Conservation (phyloP, 1,284 basidiomycete genomes). For the Xanthoconium separans region DNA sequence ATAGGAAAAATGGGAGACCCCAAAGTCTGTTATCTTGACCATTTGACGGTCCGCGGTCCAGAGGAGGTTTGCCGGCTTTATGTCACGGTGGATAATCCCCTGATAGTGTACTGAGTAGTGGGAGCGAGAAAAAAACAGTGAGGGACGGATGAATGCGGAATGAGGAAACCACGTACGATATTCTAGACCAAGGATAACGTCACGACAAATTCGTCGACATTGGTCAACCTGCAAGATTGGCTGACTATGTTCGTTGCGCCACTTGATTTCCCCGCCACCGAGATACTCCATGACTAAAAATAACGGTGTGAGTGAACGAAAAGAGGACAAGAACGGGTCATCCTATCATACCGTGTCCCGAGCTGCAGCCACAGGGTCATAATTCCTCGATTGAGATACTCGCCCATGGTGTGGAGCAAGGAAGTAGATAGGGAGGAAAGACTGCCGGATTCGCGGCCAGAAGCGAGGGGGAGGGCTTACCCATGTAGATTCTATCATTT, state of each 20-base stretch:
- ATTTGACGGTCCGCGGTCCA: constrained; percentile 79
- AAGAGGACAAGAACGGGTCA: constrained; percentile 7
- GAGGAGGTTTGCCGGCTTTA: constrained; percentile 97
- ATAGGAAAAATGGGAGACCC: constrained; percentile 93
- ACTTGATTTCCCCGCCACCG: constrained; percentile 91
- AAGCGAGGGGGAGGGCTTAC: constrained; percentile 47
- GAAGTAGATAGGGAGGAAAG: constrained; percentile 22
- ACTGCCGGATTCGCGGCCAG: constrained; percentile 12
- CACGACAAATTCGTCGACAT: constrained; percentile 84
- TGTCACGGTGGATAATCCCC: constrained; percentile 99
- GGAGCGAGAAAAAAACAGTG: constrained; percentile 3
- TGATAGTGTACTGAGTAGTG: constrained; percentile 80
- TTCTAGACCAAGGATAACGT: constrained; percentile 91
- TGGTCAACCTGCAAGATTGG: constrained; percentile 85
- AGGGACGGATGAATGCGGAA: constrained; percentile 6
- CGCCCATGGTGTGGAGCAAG: constrained; percentile 19
- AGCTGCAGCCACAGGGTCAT: constrained; percentile 34
- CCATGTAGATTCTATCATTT: constrained; percentile 91
- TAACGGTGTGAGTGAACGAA: constrained; percentile 17
- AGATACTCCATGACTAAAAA: constrained; percentile 91
- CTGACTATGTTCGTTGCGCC: constrained; percentile 64
- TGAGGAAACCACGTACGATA: constrained; percentile 63
- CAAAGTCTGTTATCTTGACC: constrained; percentile 98
- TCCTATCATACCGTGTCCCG: constrained; percentile 34
- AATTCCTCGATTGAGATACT: constrained; percentile 25